These are phyloP conservation scores for Bryoerythrophyllum caledonicum DNA, from an alignment of 225 moss, liverwort and hornwort genomes.

Conservation along the genomic window DNA sequence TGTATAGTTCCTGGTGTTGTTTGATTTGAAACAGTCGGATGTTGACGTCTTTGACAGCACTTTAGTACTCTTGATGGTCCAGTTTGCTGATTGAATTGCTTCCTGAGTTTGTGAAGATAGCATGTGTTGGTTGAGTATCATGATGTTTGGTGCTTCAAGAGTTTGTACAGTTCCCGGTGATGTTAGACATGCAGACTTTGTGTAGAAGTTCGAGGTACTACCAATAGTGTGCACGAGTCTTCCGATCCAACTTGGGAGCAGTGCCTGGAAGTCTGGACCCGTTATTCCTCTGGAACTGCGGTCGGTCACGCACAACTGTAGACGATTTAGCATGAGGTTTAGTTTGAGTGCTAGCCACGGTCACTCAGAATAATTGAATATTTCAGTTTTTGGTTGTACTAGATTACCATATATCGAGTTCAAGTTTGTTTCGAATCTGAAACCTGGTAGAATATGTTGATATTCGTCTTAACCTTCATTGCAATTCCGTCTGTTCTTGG, in stretches of 20 bases:
- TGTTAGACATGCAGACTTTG: too few species aligned
- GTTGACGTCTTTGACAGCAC: not conserved
- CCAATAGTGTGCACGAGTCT: not conserved
- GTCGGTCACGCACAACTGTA: not conserved
- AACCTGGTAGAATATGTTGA: not conserved
- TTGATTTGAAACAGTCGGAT: not conserved
- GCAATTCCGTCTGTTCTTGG: too few species aligned
- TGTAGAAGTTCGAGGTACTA: too few species aligned
- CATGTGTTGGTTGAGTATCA: not conserved
- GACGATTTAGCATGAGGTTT: not conserved
- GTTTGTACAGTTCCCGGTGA: too few species aligned
- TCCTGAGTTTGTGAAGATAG: not conserved
- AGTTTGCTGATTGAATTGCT: too few species aligned
- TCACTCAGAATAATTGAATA: too few species aligned
- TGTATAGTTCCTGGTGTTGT: not conserved
- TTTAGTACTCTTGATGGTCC: not conserved
- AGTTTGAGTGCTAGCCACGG: not conserved
- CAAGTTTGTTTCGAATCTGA: not conserved
- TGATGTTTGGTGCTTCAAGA: not conserved
- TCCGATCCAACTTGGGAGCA: too few species aligned
- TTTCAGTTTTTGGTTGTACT: too few species aligned
- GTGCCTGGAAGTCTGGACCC: not conserved
- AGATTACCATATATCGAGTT: too few species aligned
- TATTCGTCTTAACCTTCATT: not conserved
- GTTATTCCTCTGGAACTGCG: not conserved